Evolutionary conservation across 116 monocot genomes (phyloP), one percentile per base, ranked within the genome.

Genomic region (Iris pallida): DNA sequence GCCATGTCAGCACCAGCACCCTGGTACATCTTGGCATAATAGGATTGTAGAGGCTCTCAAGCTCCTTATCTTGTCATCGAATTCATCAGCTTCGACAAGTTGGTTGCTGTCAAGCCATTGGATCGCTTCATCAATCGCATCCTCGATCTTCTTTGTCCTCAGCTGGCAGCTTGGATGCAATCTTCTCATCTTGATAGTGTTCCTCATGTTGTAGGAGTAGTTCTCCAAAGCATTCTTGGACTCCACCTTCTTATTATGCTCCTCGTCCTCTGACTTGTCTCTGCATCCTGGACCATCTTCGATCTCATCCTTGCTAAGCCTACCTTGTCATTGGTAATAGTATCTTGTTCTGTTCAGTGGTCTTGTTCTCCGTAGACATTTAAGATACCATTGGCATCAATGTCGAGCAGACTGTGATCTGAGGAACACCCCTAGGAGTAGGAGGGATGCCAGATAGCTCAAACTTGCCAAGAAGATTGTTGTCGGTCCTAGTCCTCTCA

Each of bases 191-290:
- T 73, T 64, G 64, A 88, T 76, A 20, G 84, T 85, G 60, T 89
- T 85, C 75, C 85, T 75, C 82, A 82, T 85, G 77, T 85, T 89
- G 78, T 88, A 88, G n/a, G 85, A 78, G 51, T 85, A 88, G 66
- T 88, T 83, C 78, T 83, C 88, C 40, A 84, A 47, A 0, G 76
- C 17, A 41, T 88, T 88, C 81, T 76, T 84, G 0, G 88, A 18
- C 48, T 88, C 88, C 0, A 82, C 81, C 73, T 84, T 84, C 81
- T 82, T 88, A 68, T 81, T 88, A 53, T 81, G 81, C 74, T 84
- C 84, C 64, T 79, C 84, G 41, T 84, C 84, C 74, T 88, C 88
- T 0, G 81, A 73, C 71, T 84, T 88, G 73, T 88, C 76, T 88
- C 81, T 0, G 88, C 84, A 40, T 84, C 88, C 68, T 81, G 80